Conservation (phyloP, 2,329 filamentous ascomycete genomes). For the Penicillium paneum region DNA sequence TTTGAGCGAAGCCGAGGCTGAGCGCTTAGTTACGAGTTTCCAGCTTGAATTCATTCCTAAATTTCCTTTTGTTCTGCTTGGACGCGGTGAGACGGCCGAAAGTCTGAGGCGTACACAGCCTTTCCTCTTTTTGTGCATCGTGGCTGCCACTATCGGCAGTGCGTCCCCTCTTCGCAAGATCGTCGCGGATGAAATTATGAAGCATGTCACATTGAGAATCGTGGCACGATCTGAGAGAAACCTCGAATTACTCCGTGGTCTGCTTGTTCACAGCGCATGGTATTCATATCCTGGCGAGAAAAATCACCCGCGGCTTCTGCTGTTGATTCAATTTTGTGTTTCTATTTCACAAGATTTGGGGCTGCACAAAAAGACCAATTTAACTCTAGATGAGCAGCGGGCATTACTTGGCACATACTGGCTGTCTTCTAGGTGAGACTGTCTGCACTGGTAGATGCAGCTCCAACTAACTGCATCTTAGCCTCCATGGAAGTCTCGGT, state of each 20-base stretch:
- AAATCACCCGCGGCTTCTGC: neutral
- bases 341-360: neutral
- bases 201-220: neutral
- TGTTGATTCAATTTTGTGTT: neutral
- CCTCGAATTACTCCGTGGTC: neutral
- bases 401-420: neutral
- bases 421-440: neutral
- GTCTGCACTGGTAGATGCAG: neutral
- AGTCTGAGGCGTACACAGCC: neutral
- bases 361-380: neutral
- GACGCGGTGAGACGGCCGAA: neutral
- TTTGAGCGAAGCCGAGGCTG: neutral
- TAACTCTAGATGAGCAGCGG: neutral
- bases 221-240: neutral
- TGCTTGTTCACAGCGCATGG: neutral
- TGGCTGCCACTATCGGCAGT: neutral
- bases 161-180: neutral
- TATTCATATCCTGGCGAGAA: neutral
- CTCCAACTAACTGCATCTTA: neutral
- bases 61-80: neutral
- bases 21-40: neutral
- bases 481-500: neutral
- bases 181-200: neutral
- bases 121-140: neutral
- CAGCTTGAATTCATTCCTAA: neutral